Evolutionary conservation across 371 early-diverging fungal species (phyloP), one percentile per base, ranked within the genome.

Genomic region (Mucor piriformis): DNA sequence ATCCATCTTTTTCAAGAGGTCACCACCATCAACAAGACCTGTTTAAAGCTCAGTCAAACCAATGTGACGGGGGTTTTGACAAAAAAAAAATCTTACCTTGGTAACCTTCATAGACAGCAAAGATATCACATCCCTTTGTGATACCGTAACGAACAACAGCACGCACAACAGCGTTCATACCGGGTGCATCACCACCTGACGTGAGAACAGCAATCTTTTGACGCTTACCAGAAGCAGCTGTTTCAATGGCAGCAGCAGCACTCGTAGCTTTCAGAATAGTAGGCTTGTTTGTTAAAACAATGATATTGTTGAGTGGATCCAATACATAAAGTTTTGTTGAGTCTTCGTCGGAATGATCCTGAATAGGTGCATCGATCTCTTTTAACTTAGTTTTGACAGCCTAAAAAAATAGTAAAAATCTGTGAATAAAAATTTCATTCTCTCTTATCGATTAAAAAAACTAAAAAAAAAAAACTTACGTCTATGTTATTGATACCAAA

Each of bases 101-200:
- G 73, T 95, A 99, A 11, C 99, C 99, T 71, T 98, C 96, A 64
- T 92, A 93, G 51, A 99, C 90, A 12, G 89, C 92, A 77, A 84
- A 98, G 0, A 96, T 93, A 43, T 90, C 82, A 68, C 95, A 94
- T 2, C 89, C 92, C 18, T 87, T 83, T 37, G 88, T 80, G 56
- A 95, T 86, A 32, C 95, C 91, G 52, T 94, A 90, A 43, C 99
- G 87, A n/a, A 97, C 94, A 32, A 96, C 90, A 12, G 95, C 89
- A 33, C 99, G 87, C 18, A 99, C 97, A 27, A 93, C 93, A 20
- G 97, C 91, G 69, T 99, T 99, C 99, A 99, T 99, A 46, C 99
- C 99, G 12, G 94, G 96, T 6, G 96, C 89, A 81, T 99, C 99
- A 46, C 99, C 99, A 40, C 99, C 99, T 52, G 94, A 93, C 16